Base-by-base conservation (phyloP, 2,329 filamentous ascomycete genomes). In the Ceratocystis eucalypticola region DNA sequence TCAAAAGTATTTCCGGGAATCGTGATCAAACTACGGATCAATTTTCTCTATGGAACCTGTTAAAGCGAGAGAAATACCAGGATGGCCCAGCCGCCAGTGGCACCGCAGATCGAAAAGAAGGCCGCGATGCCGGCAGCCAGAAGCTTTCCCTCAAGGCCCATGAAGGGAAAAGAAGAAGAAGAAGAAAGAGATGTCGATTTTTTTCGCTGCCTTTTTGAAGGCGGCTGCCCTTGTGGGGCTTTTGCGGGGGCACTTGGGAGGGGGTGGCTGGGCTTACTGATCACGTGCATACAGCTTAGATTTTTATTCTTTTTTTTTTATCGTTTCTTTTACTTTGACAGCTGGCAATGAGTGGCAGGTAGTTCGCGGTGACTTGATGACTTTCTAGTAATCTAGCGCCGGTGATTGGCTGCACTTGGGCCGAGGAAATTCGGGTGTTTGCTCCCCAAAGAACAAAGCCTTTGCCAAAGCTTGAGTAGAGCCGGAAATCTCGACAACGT, bases 11-110 rank as follows among this genome's bases (percentile, higher is more conserved):
- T 71, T 75, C 75, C 76, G 76, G 76, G 71, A 76, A 78, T 75
- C 78, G 80, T 79, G 80, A 82, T 82, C 82, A 82, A 82, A 81
- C 59, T 68, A 66, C 67, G 64, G 65, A 68, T 68, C 76, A 78
- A 55, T 63, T 64, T 63, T 64, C 50, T 68, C 67, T 68, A 61
- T 64, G 67, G 61, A 61, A 55, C 67, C 41, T 44, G 44, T 63
- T 65, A 20, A 64, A 28, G 37, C 50, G 62, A 48, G 55, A 37
- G 57, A 71, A 71, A 69, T 70, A 71, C 70, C 72, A 72, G 73
- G 73, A 73, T 71, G 68, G 70, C 69, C 69, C 67, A 69, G 66
- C 72, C 72, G 70, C 70, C 59, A 62, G 67, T 66, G 70, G 57
- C n/a, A 55, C 53, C 61, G 22, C 64, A 48, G 57, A 68, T 72